These are phyloP conservation scores for Tolypocladium inflatum DNA, from an alignment of 2,329 filamentous ascomycete species.

Conservation along the genomic window DNA sequence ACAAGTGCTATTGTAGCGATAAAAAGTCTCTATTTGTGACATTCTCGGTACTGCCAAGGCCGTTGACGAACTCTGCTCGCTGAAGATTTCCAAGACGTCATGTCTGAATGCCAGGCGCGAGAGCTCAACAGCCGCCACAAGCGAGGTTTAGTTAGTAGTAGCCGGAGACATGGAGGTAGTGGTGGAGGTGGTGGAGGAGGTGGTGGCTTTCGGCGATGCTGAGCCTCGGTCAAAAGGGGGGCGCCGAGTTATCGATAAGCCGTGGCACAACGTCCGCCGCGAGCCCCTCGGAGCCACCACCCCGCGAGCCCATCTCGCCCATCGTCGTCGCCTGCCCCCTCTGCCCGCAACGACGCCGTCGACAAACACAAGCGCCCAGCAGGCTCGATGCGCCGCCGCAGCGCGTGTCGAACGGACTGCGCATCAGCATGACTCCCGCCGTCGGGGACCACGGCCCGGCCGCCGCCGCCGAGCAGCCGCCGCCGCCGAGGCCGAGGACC, in stretches of 20 bases:
- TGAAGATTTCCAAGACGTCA: no score
- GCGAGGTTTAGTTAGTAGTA: no score
- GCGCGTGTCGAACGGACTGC: background rate
- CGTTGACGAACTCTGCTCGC: no score
- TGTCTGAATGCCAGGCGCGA: no score
- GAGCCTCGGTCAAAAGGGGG: constrained; percentile 3
- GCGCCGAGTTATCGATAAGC: constrained; percentile 4
- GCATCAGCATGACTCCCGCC: constrained; percentile 6
- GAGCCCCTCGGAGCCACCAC: background rate
- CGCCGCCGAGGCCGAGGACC: constrained; percentile 13
- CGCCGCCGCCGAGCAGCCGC: background rate
- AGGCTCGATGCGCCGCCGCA: constrained; percentile 1
- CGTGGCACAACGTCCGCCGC: background rate
- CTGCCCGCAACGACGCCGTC: background rate
- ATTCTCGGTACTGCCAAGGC: no score
- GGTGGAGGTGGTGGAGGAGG: background rate
- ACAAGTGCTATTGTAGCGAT: no score
- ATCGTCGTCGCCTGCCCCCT: background rate
- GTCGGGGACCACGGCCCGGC: constrained; percentile 3
- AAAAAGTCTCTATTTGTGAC: no score
- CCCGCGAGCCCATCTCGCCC: background rate
- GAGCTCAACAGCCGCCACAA: background rate
- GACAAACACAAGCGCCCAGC: background rate
- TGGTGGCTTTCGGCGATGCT: background rate
- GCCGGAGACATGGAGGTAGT: background rate